A percentile compares a stretch with the other conserved stretches of the same genome.
phyloP scores from a whole-genome alignment of 2,329 filamentous ascomycete species.

The Exophiala phaeomuriformis region DNA sequence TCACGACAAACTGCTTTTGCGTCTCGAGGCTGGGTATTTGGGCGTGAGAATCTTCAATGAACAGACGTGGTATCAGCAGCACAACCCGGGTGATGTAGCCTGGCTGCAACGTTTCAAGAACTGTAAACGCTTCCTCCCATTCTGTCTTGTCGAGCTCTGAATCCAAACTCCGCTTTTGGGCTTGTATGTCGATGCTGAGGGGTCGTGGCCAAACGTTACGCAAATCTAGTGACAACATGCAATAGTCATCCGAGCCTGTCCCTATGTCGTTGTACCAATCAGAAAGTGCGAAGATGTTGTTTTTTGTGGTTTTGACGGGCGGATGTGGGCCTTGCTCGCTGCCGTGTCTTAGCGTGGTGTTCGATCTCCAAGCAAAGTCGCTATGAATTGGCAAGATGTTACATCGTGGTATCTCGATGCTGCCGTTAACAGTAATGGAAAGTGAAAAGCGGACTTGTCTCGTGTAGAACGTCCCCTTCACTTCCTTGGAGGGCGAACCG shows the following conservation, averaged over 20 bases:
- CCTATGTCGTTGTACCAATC: constrained; percentile 7
- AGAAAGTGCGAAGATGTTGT: constrained; percentile 3
- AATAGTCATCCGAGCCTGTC: constrained; percentile 50
- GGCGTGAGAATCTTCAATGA: constrained; percentile 67
- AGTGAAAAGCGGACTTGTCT: constrained; percentile 73
- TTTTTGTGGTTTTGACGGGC: background rate
- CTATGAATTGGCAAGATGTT: constrained; percentile 69
- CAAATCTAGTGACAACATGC: constrained; percentile 72
- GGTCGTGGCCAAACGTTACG: constrained; percentile 84
- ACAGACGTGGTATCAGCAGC: constrained; percentile 66
- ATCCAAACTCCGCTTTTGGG: constrained; percentile 31
- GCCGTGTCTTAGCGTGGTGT: background rate
- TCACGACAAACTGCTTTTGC: constrained; percentile 90
- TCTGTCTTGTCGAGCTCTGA: background rate
- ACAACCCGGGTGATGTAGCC: constrained; percentile 64
- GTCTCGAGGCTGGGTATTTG: constrained; percentile 70
- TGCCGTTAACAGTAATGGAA: constrained; percentile 85
- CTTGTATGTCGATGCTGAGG: constrained; percentile 57
- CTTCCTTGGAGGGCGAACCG: constrained; percentile 60
- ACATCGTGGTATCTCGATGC: constrained; percentile 71
- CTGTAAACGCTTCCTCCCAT: constrained; percentile 27
- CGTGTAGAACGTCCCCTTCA: constrained; percentile 71
- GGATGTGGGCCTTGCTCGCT: background rate
- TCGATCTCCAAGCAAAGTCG: constrained; percentile 55
- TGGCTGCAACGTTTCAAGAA: constrained; percentile 47